A percentile compares a stretch with the other conserved stretches of the same genome.
Evolutionary conservation across 306 rosid genomes (phyloP).

Genomic region (Senna tora): DNA sequence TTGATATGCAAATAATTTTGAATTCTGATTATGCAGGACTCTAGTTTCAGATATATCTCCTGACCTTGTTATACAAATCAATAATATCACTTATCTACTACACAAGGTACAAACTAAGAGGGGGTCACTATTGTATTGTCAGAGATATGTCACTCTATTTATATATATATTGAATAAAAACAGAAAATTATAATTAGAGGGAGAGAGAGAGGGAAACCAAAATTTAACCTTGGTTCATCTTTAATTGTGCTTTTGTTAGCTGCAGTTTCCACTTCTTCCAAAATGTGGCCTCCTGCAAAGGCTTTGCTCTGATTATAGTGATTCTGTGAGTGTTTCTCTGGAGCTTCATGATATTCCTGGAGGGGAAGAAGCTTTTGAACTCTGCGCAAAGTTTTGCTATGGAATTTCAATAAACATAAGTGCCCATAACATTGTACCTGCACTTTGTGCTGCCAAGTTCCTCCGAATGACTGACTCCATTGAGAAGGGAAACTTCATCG

Average conservation of each 20-base stretch:
- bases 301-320: conserved; percentile 63
- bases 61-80: conserved; percentile 71
- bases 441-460: conserved; percentile 80
- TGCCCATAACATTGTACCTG: conserved; percentile 78
- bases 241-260: conserved; percentile 48
- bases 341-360: conserved; percentile 90
- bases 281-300: conserved; percentile 80
- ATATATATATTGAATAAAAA: background rate
- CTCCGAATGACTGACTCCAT: conserved; percentile 78
- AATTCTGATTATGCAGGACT: conserved; percentile 59
- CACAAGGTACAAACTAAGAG: conserved; percentile 67
- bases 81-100: conserved; percentile 64
- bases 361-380: conserved; percentile 83
- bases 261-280: conserved; percentile 81
- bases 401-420: conserved; percentile 86
- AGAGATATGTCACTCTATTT: background rate
- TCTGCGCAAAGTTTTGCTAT: conserved; percentile 88
- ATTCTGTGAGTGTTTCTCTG: conserved; percentile 51
- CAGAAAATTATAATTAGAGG: background rate
- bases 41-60: conserved; percentile 65
- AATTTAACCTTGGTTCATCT: conserved; percentile 32
- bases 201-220: background rate
- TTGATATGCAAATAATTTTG: conserved; percentile 31
- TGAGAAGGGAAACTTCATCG: conserved; percentile 73
- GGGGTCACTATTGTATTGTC: background rate